Conservation (phyloP, 257 asterid species). For the Vinca minor region DNA sequence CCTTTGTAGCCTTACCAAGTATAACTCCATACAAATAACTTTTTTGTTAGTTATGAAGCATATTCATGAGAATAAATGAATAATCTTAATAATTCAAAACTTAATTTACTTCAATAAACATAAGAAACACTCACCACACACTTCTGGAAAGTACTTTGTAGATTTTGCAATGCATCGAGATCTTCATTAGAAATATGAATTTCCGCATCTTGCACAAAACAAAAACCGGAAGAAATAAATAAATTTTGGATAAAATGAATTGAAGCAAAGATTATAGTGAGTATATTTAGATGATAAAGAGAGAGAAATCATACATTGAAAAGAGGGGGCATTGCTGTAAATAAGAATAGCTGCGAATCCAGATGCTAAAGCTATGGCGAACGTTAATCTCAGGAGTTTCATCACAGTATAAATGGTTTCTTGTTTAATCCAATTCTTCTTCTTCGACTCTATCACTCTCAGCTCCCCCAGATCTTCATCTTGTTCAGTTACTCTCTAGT, state of each 20-base stretch:
- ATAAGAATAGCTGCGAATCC: slow-evolving; percentile 64
- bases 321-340: slow-evolving; percentile 53
- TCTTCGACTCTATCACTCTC: too few species aligned
- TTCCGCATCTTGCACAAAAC: slow-evolving; percentile 50
- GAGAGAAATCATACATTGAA: slow-evolving; percentile 24
- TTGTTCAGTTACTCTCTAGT: too few species aligned
- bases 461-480: too few species aligned
- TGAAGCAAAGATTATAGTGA: not conserved
- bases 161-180: slow-evolving; percentile 53
- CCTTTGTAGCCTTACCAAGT: not conserved
- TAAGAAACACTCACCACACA: slow-evolving; percentile 60
- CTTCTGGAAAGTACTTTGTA: slow-evolving; percentile 54
- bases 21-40: too few species aligned
- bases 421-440: not conserved
- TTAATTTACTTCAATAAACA: not conserved
- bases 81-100: not conserved
- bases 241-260: not conserved
- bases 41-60: too few species aligned
- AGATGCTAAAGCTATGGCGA: slow-evolving; percentile 55
- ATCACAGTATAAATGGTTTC: too few species aligned
- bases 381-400: slow-evolving; percentile 63
- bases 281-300: too few species aligned
- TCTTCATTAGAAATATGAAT: slow-evolving; percentile 46
- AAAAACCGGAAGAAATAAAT: not conserved
- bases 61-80: not conserved